Evolutionary conservation across 1,284 basidiomycete species (phyloP).

Genomic region (Hemileia vastatrix): DNA sequence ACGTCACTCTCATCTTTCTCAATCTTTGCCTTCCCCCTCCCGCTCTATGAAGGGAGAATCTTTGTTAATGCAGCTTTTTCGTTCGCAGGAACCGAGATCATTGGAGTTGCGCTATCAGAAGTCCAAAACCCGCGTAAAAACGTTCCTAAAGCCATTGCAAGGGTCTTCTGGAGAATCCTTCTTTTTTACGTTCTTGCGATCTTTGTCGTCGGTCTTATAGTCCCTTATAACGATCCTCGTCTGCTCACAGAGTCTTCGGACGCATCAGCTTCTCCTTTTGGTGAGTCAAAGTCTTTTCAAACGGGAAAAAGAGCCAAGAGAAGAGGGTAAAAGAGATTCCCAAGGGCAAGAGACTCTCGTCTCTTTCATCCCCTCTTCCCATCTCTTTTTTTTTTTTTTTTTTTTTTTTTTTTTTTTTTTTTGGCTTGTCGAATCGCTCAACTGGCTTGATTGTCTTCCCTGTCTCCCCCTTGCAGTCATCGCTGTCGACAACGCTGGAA

Average conservation of each 20-base stretch:
- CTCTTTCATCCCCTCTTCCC: too few species aligned
- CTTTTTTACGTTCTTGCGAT: conserved; percentile 54
- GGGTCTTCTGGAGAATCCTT: conserved; percentile 70
- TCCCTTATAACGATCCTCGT: conserved; percentile 58
- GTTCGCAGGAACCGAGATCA: conserved; percentile 70
- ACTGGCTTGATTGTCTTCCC: conserved; percentile 46
- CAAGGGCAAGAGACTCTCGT: too few species aligned
- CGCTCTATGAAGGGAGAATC: too few species aligned
- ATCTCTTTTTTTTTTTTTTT: too few species aligned
- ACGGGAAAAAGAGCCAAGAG: conserved; percentile 51
- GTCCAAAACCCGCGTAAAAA: conserved; percentile 65
- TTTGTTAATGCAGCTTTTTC: conserved; percentile 78
- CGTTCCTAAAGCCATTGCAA: conserved; percentile 65
- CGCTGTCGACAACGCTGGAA: conserved; percentile 64
- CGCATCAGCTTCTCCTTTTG: not conserved
- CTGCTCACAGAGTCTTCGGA: conserved; percentile 49
- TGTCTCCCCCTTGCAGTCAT: conserved; percentile 68
- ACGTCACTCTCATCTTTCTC: conserved; percentile 47
- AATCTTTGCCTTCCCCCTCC: conserved; percentile 54
- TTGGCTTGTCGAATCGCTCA: too few species aligned
- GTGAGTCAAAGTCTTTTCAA: conserved; percentile 33
- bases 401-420: too few species aligned
- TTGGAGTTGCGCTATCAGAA: conserved; percentile 56
- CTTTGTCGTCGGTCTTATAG: conserved; percentile 59
- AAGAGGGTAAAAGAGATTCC: not conserved